Percentiles rank a stretch among this genome's conserved stretches.
phyloP scores from a whole-genome alignment of 345 rosid species.

The Citrus mangshanensis region DNA sequence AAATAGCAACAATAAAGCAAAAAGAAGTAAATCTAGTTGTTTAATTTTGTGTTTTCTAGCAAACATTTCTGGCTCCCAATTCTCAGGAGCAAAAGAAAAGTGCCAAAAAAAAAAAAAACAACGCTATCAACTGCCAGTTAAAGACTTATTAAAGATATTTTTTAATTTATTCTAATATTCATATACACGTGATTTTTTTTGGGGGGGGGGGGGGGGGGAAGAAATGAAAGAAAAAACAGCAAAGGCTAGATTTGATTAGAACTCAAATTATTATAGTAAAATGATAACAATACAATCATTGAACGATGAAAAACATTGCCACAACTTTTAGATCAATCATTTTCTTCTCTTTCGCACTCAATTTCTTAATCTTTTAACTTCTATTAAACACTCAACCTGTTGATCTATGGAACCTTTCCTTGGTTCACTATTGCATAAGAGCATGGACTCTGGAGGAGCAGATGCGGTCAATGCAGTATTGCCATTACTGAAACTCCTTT shows the following conservation, averaged over 20 bases:
- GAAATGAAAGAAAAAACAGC: no score
- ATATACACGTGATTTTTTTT: no score
- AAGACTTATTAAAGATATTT: background rate
- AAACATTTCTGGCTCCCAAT: background rate
- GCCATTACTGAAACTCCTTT: conserved; percentile 38
- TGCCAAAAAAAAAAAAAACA: no score
- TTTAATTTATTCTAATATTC: no score
- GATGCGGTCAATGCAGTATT: conserved; percentile 21
- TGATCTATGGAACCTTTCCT: background rate
- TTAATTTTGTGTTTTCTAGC: background rate
- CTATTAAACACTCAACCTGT: background rate
- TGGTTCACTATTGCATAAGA: background rate
- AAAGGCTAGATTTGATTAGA: background rate
- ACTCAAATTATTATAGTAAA: background rate
- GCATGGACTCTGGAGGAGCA: conserved; percentile 12
- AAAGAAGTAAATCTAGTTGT: no score
- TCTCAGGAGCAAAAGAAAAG: background rate
- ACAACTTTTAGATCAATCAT: background rate
- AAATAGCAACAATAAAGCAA: no score
- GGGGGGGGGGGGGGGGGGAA: no score
- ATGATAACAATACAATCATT: no score
- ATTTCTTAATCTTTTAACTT: background rate
- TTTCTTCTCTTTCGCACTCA: background rate
- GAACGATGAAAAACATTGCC: background rate
- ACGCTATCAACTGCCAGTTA: background rate